Conservation (phyloP, 78 protist genomes). For the Isochrysis galbana region DNA sequence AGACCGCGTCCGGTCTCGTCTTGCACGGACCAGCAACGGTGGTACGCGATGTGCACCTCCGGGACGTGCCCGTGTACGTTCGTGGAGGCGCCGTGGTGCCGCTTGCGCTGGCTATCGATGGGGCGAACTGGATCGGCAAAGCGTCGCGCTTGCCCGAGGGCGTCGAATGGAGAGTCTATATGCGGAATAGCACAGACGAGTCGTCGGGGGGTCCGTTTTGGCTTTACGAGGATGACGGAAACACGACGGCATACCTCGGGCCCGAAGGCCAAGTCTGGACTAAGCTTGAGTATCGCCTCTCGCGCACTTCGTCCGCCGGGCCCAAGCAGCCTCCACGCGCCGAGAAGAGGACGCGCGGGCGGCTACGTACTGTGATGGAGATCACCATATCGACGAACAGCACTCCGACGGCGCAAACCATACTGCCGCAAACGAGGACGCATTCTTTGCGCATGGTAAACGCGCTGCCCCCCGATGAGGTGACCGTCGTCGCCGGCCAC, state of each 20-base stretch:
- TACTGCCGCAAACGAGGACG: neutral
- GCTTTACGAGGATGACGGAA: neutral
- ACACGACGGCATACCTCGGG: neutral
- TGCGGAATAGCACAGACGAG: too few species aligned
- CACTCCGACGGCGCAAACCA: neutral
- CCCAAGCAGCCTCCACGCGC: too few species aligned
- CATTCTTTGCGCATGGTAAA: neutral
- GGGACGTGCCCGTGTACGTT: conserved; percentile 30
- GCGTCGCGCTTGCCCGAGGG: neutral
- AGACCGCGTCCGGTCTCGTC: neutral
- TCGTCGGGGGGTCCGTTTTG: neutral
- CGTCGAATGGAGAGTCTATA: neutral
- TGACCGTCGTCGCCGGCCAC: too few species aligned
- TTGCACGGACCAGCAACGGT: neutral
- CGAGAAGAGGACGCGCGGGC: too few species aligned
- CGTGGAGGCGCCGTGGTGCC: neutral
- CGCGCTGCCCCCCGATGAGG: neutral
- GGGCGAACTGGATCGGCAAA: neutral
- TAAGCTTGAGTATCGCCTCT: neutral
- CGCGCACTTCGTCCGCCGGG: neutral
- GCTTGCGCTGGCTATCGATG: neutral
- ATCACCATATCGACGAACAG: too few species aligned
- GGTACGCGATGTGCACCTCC: neutral
- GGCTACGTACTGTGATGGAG: too few species aligned
- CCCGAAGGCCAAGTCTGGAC: neutral